Base-by-base conservation (phyloP, 345 rosid genomes). In the Hibiscus trionum region DNA sequence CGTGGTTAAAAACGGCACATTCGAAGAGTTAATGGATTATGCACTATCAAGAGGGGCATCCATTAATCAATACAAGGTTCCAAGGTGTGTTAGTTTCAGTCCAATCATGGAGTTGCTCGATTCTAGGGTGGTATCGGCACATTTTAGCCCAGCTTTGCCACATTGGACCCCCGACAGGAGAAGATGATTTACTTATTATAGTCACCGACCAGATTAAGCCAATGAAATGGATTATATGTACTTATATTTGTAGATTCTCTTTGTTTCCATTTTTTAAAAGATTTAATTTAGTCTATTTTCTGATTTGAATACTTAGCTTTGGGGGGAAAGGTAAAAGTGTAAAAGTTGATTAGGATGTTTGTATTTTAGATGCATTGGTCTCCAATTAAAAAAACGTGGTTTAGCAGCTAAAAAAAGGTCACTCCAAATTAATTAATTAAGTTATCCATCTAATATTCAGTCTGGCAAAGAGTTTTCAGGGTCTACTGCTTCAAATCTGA, bases 11-110 rank as follows among this genome's bases (percentile, higher is more conserved):
- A 84, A 57, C n/a, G 99, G 99, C 7, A 95, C 99, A 31, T 95
- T 95, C 74, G 99, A 95, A 76, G 99, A 92, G 78, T 71, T 95
- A 29, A 95, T 95, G 97, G 99, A 95, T 76, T 92, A 92, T 57
- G 97, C 97, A 2, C 90, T 95, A 61, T 90, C 99, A 16, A 84
- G 96, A 59, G 97, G 99, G 0, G 99, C 99, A 0, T 95, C 99
- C 3, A 95, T 95, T 60, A 95, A 95, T 66, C 99, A 95, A 78
- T 95, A 95, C 61, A 95, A 95, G 82, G 99, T 86, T 49, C 97
- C 99, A 10, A 82, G 99, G 78, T 95, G 99, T 76, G 97, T 95
- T 2, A 95, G 84, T 78, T 92, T 84, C 72, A 87, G 89, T 8
- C 97, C 99, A 4, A 92, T 92, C 11, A 80, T 92, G 87, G 97